These are phyloP conservation scores for Forsythia suspensa DNA, from an alignment of 257 asterid species.

Conservation along the genomic window DNA sequence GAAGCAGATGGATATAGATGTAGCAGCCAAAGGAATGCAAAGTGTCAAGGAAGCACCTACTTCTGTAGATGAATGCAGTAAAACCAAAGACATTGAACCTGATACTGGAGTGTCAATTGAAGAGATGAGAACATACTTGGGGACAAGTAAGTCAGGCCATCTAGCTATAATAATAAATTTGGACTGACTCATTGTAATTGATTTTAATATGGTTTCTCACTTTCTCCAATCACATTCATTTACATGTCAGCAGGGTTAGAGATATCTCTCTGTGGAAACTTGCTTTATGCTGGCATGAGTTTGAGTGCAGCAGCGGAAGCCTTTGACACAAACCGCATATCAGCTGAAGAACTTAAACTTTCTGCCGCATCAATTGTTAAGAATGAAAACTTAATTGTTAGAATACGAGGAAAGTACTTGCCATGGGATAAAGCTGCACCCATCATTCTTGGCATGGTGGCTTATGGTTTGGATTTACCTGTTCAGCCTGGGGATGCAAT, in stretches of 20 bases:
- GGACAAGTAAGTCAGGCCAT: constrained; percentile 42
- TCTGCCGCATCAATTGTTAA: constrained; percentile 58
- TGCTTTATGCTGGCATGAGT: constrained; percentile 87
- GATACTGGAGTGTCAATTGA: constrained; percentile 20
- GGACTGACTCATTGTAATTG: constrained; percentile 8
- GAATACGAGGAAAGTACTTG: constrained; percentile 73
- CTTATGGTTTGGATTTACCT: constrained; percentile 61
- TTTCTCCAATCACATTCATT: constrained; percentile 1
- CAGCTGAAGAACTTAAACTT: constrained; percentile 63
- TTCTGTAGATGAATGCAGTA: constrained; percentile 18
- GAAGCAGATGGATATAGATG: constrained; percentile 21
- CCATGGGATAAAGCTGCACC: constrained; percentile 83
- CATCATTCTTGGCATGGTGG: constrained; percentile 71
- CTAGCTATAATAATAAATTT: constrained; percentile 9
- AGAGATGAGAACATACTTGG: constrained; percentile 20
- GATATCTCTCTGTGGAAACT: constrained; percentile 72
- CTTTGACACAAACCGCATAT: constrained; percentile 56
- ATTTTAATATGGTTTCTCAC: background rate
- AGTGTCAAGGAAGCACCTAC: constrained; percentile 26
- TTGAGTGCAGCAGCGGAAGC: constrained; percentile 67
- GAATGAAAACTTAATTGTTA: constrained; percentile 64
- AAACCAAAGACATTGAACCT: constrained; percentile 24
- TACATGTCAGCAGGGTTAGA: constrained; percentile 58
- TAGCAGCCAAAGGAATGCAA: constrained; percentile 18
- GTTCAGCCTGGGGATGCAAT: constrained; percentile 50